Conservation (phyloP, 2,329 filamentous ascomycete genomes). For the Cryphonectria naterciae region DNA sequence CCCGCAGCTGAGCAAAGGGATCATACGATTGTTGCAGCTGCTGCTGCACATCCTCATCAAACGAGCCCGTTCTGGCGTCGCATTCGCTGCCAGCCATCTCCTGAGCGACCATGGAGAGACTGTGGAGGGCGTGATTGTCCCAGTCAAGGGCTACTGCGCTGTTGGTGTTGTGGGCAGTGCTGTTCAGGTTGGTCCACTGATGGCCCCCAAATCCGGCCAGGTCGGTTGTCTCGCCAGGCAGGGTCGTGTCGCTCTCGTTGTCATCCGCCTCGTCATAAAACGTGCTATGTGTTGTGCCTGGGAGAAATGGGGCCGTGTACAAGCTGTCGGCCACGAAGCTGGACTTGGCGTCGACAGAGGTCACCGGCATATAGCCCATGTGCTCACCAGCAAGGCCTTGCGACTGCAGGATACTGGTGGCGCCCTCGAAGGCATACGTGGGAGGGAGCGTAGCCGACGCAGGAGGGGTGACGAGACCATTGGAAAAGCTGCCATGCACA, state of each 20-base stretch:
- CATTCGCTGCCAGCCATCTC: conserved; percentile 19
- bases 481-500: conserved; percentile 55
- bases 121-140: conserved; percentile 25
- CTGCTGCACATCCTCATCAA: conserved; percentile 22
- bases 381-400: conserved; percentile 37
- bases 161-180: conserved; percentile 19
- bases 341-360: conserved; percentile 38
- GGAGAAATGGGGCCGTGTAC: conserved; percentile 36
- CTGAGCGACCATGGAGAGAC: conserved; percentile 23
- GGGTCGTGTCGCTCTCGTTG: conserved; percentile 28
- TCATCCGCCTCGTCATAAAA: conserved; percentile 28
- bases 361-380: conserved; percentile 44
- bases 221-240: conserved; percentile 23
- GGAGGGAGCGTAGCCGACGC: conserved; percentile 56
- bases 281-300: conserved; percentile 15
- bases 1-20: conserved; percentile 25
- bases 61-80: conserved; percentile 7
- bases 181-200: conserved; percentile 26
- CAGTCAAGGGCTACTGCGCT: conserved; percentile 21
- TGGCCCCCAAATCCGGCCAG: conserved; percentile 19
- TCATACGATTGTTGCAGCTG: conserved; percentile 27
- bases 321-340: conserved; percentile 34
- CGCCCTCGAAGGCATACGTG: conserved; percentile 51
- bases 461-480: conserved; percentile 61
- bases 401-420: conserved; percentile 30